These are phyloP conservation scores for Globisporangium irregulare DNA, from an alignment of 352 stramenopile genomes.

Conservation along the genomic window DNA sequence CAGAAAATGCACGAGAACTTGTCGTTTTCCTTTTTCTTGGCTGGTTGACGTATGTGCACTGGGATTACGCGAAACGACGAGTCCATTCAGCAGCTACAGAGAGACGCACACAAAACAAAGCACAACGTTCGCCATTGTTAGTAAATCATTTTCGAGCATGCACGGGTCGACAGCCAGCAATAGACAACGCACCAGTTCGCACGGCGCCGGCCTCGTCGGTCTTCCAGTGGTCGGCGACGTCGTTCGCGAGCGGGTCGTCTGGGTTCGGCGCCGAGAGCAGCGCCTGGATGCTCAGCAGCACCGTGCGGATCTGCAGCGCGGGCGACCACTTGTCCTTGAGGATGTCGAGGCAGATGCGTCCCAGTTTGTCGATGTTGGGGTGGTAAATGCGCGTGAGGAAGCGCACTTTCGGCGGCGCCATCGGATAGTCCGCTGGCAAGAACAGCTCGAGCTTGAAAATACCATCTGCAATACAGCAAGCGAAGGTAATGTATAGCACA, in stretches of 20 bases:
- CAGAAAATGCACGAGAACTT: neutral
- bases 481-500: neutral
- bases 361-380: constrained; percentile 98
- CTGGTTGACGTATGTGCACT: neutral
- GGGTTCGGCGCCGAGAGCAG: constrained; percentile 96
- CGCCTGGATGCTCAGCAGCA: constrained; percentile 97
- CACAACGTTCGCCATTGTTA: neutral
- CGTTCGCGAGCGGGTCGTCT: constrained; percentile 96
- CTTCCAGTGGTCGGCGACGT: constrained; percentile 98
- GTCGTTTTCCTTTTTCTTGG: neutral
- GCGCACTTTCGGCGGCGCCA: constrained; percentile 95
- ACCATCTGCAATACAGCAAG: constrained; percentile 45
- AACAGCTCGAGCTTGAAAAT: constrained; percentile 97
- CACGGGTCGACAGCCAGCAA: neutral
- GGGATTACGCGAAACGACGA: constrained; percentile 55
- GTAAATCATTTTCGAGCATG: neutral
- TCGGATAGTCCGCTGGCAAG: constrained; percentile 96
- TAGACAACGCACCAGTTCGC: constrained; percentile 49
- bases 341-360: constrained; percentile 98
- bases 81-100: constrained; percentile 65
- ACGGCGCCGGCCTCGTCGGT: constrained; percentile 92
- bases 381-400: constrained; percentile 99
- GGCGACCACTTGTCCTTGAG: constrained; percentile 99
- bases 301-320: constrained; percentile 97
- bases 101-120: neutral